Base-by-base conservation (phyloP, 306 rosid genomes). In the Delonix regia region DNA sequence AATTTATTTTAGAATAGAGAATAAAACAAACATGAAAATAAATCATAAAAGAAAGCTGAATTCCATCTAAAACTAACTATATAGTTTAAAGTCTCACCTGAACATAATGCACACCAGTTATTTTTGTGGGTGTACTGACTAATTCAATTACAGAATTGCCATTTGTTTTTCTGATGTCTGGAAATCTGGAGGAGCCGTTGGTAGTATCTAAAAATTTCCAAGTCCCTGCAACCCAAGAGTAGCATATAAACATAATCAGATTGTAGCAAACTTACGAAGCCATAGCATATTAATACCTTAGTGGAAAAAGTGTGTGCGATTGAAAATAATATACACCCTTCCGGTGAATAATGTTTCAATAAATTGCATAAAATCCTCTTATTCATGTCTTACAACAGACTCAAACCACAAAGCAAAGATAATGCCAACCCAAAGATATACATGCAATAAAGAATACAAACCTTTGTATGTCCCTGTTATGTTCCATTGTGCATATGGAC, bases 381-480 rank as follows among this genome's bases (percentile, higher is more conserved):
- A 10, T 64, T 38, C 3, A 49, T 64, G 49, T 64, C 70, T 36
- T 42, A 63, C 10, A 71, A 24, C 64, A 81, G 51, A 48, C 59
- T 41, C 33, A 74, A 60, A 14, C 60, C 12, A 62, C 25, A 60
- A 28, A 24, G 41, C 60, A 64, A 38, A 30, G 34, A 27, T 10
- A 76, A 36, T 3, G 53, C 38, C 78, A 66, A 42, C 33, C 62
- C 47, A 72, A 64, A 34, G 38, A 38, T 62, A 71, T 19, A 57
- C 18, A 73, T 42, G 39, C 22, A 76, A 19, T 55, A 72, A 71
- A 77, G 79, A 83, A 80, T 39, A 73, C 95, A 72, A 85, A 95
- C 99, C 99, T 95, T 87, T 88, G 78, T 95, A 95, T 27, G 99
- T 95, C 87, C 99, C 99, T 8, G 90, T 93, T 81, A 95, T 91